Base-by-base conservation (phyloP, 2,329 filamentous ascomycete genomes). In the Fusarium armeniacum region DNA sequence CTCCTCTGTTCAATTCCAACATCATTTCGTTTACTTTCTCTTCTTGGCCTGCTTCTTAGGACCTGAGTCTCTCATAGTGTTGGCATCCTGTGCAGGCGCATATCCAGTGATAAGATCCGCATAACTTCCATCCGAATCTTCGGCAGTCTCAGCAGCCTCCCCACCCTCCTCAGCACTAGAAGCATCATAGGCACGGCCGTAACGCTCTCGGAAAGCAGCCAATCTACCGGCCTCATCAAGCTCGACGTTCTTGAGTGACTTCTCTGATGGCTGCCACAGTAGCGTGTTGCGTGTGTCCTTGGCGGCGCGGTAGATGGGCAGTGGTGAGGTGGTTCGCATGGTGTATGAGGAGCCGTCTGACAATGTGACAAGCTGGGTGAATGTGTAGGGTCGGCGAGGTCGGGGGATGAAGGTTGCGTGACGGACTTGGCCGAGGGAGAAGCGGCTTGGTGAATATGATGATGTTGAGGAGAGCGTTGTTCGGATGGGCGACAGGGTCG, bases 281-380 rank as follows among this genome's bases (percentile, higher is more conserved):
- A 93, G 84, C 76, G 93, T 91, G 84, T 98, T 99, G 75, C 93
- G 90, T 45, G 91, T 93, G 83, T 99, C 96, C 81, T 97, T 97
- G 65, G 83, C 82, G 61, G 84, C 83, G 62, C 84, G 83, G 81
- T 88, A 86, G 49, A 91, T 79, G 5, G 87, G 85, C 36, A 81
- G 72, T 1, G 93, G 93, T 13, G 89, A 93, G 13, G 92, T 93
- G 26, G 93, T 94, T 78, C 92, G 92, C 76, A 90, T 86, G 50
- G 91, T 90, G 82, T 89, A 98, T 64, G 94, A 92, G 76, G 89
- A 92, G 74, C 96, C 96, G 84, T 99, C 96, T 41, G 91, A 93
- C 70, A 98, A 91, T 56, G 94, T 94, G 72, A 99, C 86, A 65
- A 99, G 88, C 82, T 99, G 96, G n/a, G 95, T 98, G 85, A 98